These are phyloP conservation scores for Skeletonema potamos DNA, from an alignment of 108 stramenopile genomes.

Conservation along the genomic window DNA sequence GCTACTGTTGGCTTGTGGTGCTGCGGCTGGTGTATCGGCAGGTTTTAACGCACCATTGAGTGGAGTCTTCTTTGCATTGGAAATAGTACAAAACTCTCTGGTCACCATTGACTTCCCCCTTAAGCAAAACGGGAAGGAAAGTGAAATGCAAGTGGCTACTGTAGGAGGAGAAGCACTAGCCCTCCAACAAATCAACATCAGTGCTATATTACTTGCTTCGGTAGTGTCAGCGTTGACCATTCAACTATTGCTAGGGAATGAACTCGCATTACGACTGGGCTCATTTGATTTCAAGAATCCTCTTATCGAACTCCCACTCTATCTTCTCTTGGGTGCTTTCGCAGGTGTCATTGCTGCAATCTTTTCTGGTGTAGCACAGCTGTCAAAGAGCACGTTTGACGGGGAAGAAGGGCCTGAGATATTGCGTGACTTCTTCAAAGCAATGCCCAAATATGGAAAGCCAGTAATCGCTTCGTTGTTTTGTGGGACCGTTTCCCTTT, in stretches of 20 bases:
- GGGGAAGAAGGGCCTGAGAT: constrained; percentile 56
- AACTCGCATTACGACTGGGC: constrained; percentile 64
- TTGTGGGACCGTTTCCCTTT: constrained; percentile 74
- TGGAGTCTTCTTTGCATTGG: constrained; percentile 93
- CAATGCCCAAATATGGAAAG: constrained; percentile 51
- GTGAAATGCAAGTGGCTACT: constrained; percentile 10
- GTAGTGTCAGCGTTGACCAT: constrained; percentile 79
- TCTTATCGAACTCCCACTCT: constrained; percentile 83
- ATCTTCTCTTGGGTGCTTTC: constrained; percentile 77
- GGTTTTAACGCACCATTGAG: constrained; percentile 95
- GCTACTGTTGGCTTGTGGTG: constrained; percentile 81
- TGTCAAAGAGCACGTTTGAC: constrained; percentile 56
- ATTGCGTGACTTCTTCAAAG: constrained; percentile 42
- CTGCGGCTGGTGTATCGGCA: constrained; percentile 90
- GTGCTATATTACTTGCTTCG: constrained; percentile 72
- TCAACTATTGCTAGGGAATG: constrained; percentile 70
- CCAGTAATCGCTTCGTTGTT: constrained; percentile 78
- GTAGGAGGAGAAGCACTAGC: constrained; percentile 47
- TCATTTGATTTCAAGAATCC: constrained; percentile 69
- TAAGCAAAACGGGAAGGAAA: neutral
- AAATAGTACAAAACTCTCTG: constrained; percentile 72
- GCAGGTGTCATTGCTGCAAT: constrained; percentile 69
- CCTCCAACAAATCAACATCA: constrained; percentile 58
- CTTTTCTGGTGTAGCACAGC: constrained; percentile 66
- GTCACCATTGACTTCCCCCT: constrained; percentile 36